These are phyloP conservation scores for Xerocomus brunneocitrinus DNA, from an alignment of 768 basidiomycete genomes.

Conservation along the genomic window DNA sequence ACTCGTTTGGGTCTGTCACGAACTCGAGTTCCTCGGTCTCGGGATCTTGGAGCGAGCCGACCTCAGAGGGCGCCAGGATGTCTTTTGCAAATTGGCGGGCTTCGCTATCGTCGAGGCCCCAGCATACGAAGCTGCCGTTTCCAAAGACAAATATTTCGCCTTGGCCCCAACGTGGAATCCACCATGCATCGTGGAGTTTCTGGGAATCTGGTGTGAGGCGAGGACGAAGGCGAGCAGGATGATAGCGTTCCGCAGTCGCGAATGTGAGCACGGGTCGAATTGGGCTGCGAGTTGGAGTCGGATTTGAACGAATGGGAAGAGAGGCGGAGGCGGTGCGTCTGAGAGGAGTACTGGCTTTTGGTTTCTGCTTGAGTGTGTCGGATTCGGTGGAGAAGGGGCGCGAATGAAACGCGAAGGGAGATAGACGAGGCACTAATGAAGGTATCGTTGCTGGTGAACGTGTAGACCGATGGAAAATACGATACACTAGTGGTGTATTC, in stretches of 20 bases:
- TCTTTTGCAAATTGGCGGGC: slow-evolving; percentile 63
- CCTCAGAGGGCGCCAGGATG: slow-evolving; percentile 57
- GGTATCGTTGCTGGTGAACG: neutral
- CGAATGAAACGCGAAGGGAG: neutral
- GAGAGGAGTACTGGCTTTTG: slow-evolving; percentile 77
- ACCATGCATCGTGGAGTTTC: slow-evolving; percentile 71
- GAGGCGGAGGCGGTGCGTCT: slow-evolving; percentile 83
- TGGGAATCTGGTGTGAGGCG: slow-evolving; percentile 52
- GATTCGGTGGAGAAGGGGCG: slow-evolving; percentile 17
- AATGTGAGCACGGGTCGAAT: slow-evolving; percentile 77
- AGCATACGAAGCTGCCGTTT: slow-evolving; percentile 86
- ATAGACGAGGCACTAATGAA: neutral
- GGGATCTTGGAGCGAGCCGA: slow-evolving; percentile 57
- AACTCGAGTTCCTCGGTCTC: slow-evolving; percentile 93
- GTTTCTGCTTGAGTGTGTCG: slow-evolving; percentile 51
- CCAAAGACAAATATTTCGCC: slow-evolving; percentile 89
- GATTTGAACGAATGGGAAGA: slow-evolving; percentile 78
- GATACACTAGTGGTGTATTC: slow-evolving; percentile 10
- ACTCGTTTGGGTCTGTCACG: slow-evolving; percentile 89
- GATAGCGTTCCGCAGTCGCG: slow-evolving; percentile 78
- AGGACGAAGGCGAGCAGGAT: slow-evolving; percentile 59
- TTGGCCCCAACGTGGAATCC: slow-evolving; percentile 67
- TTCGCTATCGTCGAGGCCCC: slow-evolving; percentile 78
- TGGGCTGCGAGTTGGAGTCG: slow-evolving; percentile 77
- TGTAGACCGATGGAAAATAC: slow-evolving; percentile 4